Evolutionary conservation across 2,329 filamentous ascomycete genomes (phyloP).

Genomic region (Sarocladium oryzae): DNA sequence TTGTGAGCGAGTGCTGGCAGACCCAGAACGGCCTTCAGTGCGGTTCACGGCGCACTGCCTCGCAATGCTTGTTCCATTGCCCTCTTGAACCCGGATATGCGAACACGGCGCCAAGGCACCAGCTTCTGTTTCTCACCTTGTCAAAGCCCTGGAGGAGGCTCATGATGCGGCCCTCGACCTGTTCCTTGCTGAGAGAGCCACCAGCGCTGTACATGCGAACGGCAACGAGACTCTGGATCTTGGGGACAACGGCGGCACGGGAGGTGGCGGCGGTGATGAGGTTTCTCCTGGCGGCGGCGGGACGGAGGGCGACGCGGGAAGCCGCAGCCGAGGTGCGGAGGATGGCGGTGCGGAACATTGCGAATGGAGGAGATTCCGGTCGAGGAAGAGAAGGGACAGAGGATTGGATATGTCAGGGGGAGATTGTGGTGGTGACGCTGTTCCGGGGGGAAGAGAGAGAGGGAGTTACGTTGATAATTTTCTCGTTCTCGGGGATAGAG

Average conservation of each 20-base stretch:
- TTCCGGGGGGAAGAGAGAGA: constrained; percentile 10
- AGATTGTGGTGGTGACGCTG: constrained; percentile 14
- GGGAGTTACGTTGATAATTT: constrained; percentile 10
- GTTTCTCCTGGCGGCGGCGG: constrained; percentile 37
- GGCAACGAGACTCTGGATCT: constrained; percentile 57
- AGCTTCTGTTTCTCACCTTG: constrained; percentile 61
- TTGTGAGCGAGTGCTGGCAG: neutral
- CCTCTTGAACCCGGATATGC: neutral
- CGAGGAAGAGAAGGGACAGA: neutral
- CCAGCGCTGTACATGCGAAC: constrained; percentile 83
- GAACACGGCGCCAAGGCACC: neutral
- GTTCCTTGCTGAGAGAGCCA: constrained; percentile 68
- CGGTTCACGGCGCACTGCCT: neutral
- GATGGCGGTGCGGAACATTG: constrained; percentile 85
- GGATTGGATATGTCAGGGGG: constrained; percentile 8
- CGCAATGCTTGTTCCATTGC: no score
- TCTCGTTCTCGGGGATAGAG: constrained; percentile 9
- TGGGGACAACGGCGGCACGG: constrained; percentile 53
- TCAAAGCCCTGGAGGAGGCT: constrained; percentile 93
- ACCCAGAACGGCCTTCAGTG: neutral
- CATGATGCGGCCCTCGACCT: constrained; percentile 88
- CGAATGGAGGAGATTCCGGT: no score
- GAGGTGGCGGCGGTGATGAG: constrained; percentile 31
- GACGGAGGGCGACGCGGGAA: constrained; percentile 41
- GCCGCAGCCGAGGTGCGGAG: constrained; percentile 66